Evolutionary conservation across 257 asterid genomes (phyloP).

Genomic region (Solanum peruvianum): DNA sequence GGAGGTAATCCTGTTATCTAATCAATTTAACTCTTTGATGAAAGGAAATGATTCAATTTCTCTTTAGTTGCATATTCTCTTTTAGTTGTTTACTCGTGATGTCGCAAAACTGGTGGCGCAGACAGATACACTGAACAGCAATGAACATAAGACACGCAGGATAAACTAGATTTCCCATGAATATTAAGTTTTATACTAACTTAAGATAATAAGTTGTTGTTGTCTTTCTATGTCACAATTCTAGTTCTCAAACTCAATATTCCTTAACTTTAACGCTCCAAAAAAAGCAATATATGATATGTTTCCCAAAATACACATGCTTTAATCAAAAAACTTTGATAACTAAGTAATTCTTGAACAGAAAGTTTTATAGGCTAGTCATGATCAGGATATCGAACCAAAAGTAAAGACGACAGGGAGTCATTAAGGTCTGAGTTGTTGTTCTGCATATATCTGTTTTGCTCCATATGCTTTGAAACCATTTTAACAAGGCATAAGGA

Average conservation of each 20-base stretch:
- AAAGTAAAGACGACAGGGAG: neutral
- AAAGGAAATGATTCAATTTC: neutral
- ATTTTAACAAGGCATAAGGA: neutral
- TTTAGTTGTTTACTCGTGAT: neutral
- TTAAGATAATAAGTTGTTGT: neutral
- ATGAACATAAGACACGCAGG: neutral
- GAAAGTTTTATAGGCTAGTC: neutral
- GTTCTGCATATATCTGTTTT: neutral
- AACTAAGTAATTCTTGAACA: neutral
- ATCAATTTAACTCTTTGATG: neutral
- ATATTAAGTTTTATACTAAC: neutral
- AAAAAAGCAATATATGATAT: neutral
- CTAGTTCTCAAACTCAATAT: neutral
- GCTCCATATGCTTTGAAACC: neutral
- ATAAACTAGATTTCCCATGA: neutral
- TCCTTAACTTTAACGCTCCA: neutral
- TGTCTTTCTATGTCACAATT: neutral
- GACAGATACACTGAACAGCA: neutral
- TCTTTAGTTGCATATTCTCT: neutral
- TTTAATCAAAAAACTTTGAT: neutral
- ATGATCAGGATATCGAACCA: neutral
- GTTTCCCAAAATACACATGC: neutral
- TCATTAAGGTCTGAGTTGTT: neutral
- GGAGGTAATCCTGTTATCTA: slow-evolving; percentile 40
- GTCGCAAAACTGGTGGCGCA: neutral